phyloP scores from a whole-genome alignment of 768 basidiomycete genomes.

The Termitomyces sp. region DNA sequence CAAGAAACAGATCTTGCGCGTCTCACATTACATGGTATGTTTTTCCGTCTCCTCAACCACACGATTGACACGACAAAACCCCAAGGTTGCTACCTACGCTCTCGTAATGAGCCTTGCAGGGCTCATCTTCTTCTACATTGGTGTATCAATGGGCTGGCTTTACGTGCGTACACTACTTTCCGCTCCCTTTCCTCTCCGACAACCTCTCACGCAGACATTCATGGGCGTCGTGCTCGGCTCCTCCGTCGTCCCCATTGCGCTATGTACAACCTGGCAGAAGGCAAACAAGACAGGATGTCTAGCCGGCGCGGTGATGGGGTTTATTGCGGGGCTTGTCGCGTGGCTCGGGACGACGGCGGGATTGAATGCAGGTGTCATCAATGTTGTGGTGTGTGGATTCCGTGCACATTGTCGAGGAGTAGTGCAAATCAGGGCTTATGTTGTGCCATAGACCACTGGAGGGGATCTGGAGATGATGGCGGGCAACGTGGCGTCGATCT shows the following conservation, averaged over 20 bases:
- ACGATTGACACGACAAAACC: not conserved
- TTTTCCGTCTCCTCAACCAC: not conserved
- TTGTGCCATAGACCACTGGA: slow-evolving; percentile 34
- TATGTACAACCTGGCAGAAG: slow-evolving; percentile 82
- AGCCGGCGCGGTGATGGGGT: slow-evolving; percentile 62
- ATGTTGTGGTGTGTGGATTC: slow-evolving; percentile 49
- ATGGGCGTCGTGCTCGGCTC: slow-evolving; percentile 87
- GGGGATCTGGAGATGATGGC: slow-evolving; percentile 72
- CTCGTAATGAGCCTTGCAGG: slow-evolving; percentile 81
- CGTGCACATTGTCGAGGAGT: not conserved
- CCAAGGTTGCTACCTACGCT: slow-evolving; percentile 62
- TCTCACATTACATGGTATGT: slow-evolving; percentile 66
- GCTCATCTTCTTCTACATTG: slow-evolving; percentile 84
- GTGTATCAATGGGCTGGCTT: slow-evolving; percentile 91
- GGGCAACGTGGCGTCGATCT: slow-evolving; percentile 83
- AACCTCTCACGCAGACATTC: slow-evolving; percentile 49
- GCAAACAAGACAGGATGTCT: slow-evolving; percentile 85
- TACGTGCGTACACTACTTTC: slow-evolving; percentile 47
- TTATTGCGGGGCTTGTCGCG: slow-evolving; percentile 63
- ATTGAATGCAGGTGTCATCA: slow-evolving; percentile 66
- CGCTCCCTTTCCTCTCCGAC: not conserved
- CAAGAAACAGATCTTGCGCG: slow-evolving; percentile 62
- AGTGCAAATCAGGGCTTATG: too few relatives aligned
- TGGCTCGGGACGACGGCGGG: slow-evolving; percentile 82
- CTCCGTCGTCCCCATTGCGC: slow-evolving; percentile 82